Conservation (phyloP, 179 eudicot genomes). For the Gypsophila paniculata region DNA sequence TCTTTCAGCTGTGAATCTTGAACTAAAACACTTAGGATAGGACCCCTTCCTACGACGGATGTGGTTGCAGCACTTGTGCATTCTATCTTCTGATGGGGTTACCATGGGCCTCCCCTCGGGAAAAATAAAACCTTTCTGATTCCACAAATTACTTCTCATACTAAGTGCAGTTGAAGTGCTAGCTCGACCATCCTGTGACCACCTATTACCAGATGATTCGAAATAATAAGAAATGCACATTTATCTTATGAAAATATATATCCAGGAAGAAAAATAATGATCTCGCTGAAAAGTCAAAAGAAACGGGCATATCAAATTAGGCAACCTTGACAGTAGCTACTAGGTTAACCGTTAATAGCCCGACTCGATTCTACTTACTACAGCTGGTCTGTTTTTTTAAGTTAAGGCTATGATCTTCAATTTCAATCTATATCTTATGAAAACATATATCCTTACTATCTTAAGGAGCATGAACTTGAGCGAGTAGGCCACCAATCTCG, state of each 20-base stretch:
- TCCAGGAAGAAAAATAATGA: background rate
- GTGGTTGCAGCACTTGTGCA: slow-evolving; percentile 48
- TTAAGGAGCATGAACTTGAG: background rate
- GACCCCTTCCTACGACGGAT: slow-evolving; percentile 36
- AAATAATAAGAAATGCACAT: background rate
- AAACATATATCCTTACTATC: no score
- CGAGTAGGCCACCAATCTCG: background rate
- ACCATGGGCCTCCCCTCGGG: slow-evolving; percentile 28
- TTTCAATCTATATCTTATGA: no score
- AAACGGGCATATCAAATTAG: no score
- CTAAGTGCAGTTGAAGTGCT: slow-evolving; percentile 25
- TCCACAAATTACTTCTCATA: slow-evolving; percentile 34
- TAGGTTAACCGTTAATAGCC: no score
- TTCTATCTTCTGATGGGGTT: slow-evolving; percentile 24
- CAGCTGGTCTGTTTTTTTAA: no score
- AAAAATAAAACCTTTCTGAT: slow-evolving; percentile 30
- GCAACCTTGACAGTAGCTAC: no score
- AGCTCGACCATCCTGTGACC: slow-evolving; percentile 32
- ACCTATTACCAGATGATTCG: slow-evolving; percentile 29
- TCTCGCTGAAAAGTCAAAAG: background rate
- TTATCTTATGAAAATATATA: background rate
- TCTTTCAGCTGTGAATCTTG: slow-evolving; percentile 48
- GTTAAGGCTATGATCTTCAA: no score
- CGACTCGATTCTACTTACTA: no score
- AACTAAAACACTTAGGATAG: slow-evolving; percentile 32